phyloP scores from a whole-genome alignment of 2,329 filamentous ascomycete species.

The Phaeosphaeriaceae sp. region DNA sequence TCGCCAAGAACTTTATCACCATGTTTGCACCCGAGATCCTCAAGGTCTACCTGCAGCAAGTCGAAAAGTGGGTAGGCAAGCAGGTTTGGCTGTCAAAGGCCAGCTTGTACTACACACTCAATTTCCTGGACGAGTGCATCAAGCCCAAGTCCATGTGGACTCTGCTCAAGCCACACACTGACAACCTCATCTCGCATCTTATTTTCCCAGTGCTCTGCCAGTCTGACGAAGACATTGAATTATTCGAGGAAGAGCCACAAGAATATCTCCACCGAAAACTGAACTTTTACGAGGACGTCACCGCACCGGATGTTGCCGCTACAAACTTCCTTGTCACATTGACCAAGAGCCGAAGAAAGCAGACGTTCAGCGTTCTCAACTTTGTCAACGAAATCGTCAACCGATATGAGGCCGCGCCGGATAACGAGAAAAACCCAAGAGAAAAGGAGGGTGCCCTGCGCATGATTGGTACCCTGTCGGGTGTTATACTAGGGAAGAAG shows the following conservation, averaged over 20 bases:
- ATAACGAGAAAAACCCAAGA: constrained; percentile 89
- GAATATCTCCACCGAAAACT: constrained; percentile 97
- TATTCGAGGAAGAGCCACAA: constrained; percentile 92
- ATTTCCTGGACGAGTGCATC: constrained; percentile 96
- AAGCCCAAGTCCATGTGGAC: constrained; percentile 98
- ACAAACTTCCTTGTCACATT: constrained; percentile 96
- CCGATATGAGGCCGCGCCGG: constrained; percentile 83
- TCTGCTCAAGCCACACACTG: constrained; percentile 90
- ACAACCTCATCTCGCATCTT: constrained; percentile 90
- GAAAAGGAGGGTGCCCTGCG: constrained; percentile 96
- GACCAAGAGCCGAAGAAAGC: constrained; percentile 92
- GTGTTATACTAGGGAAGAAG: constrained; percentile 96
- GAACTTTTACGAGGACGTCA: constrained; percentile 97
- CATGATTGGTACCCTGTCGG: constrained; percentile 95
- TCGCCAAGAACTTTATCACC: constrained; percentile 88
- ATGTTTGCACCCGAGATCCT: constrained; percentile 96
- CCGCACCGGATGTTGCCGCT: constrained; percentile 91
- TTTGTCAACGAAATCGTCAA: constrained; percentile 97
- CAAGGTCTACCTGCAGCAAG: constrained; percentile 91
- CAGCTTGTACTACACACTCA: constrained; percentile 89
- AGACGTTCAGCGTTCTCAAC: constrained; percentile 91
- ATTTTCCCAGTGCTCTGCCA: constrained; percentile 96
- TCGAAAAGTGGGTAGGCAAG: constrained; percentile 97
- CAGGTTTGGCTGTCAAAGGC: constrained; percentile 94
- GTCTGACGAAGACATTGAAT: constrained; percentile 87